A percentile compares a stretch with the other conserved stretches of the same genome.
Conservation (phyloP, 805 yeast species). For the Alloascoidea africana region DNA sequence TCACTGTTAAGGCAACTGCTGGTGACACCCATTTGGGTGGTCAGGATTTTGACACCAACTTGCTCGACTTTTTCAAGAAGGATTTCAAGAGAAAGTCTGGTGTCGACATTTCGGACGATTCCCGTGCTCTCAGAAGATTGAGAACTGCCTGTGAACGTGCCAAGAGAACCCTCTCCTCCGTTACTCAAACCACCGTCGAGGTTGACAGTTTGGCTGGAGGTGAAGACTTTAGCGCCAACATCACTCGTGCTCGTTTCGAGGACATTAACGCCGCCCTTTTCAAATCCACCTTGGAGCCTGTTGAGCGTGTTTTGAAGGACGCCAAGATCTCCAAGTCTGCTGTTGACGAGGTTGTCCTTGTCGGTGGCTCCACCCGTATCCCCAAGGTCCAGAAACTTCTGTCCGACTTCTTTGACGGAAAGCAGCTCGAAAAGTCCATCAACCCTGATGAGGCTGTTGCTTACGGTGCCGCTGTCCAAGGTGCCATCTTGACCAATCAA, state of each 20-base stretch:
- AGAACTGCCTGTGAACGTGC: slow-evolving; percentile 99
- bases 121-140: slow-evolving; percentile 95
- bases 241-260: slow-evolving; percentile 97
- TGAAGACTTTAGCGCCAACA: slow-evolving; percentile 85
- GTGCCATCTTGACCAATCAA: slow-evolving; percentile 87
- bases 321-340: slow-evolving; percentile 70
- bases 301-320: slow-evolving; percentile 89
- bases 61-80: slow-evolving; percentile 81
- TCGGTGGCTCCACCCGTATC: slow-evolving; percentile 98
- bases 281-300: slow-evolving; percentile 90
- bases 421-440: slow-evolving; percentile 90
- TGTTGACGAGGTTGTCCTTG: slow-evolving; percentile 90
- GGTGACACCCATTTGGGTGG: slow-evolving; percentile 99
- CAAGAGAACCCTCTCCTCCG: slow-evolving; percentile 94
- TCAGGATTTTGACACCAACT: slow-evolving; percentile 96
- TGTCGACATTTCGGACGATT: slow-evolving; percentile 75
- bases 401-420: slow-evolving; percentile 92
- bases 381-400: slow-evolving; percentile 94
- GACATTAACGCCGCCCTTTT: slow-evolving; percentile 85
- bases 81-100: slow-evolving; percentile 95
- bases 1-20: slow-evolving; percentile 94
- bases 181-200: slow-evolving; percentile 91
- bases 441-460: slow-evolving; percentile 99
- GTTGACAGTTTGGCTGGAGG: slow-evolving; percentile 92
- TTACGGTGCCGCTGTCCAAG: slow-evolving; percentile 99